phyloP scores from a whole-genome alignment of 495 filamentous ascomycete species.

The Trichocladium uniseriatum region DNA sequence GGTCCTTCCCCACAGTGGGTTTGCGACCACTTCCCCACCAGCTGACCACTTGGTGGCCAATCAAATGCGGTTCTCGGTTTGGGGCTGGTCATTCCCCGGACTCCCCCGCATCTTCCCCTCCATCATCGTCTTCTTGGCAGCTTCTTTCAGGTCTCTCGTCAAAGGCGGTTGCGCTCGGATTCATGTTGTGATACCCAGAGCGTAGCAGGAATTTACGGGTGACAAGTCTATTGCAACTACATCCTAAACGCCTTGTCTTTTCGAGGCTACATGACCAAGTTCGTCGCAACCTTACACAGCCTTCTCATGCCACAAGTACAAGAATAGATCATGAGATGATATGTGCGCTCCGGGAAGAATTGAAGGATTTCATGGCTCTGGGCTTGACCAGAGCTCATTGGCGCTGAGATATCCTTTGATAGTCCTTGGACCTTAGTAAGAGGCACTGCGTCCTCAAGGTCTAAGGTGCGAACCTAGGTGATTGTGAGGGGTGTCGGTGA shows the following conservation, averaged over 20 bases:
- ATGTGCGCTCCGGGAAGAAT: no score
- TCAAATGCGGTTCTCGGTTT: background rate
- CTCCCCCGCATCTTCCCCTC: background rate
- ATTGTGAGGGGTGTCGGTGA: no score
- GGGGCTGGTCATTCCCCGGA: background rate
- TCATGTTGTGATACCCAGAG: background rate
- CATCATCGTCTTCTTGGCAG: background rate
- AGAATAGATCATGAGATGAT: no score
- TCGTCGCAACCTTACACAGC: background rate
- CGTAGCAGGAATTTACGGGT: background rate
- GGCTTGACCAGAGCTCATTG: no score
- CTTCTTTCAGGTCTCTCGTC: background rate
- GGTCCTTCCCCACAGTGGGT: background rate
- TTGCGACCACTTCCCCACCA: background rate
- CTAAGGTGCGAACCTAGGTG: no score
- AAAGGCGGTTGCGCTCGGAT: background rate
- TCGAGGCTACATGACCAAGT: background rate
- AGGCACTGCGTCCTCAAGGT: no score
- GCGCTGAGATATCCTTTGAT: no score
- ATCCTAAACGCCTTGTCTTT: background rate
- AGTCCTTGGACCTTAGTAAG: no score
- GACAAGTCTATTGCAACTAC: background rate
- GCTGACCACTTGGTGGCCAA: background rate
- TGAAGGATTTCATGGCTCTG: no score
- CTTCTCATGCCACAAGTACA: no score